Evolutionary conservation across 2,329 filamentous ascomycete genomes (phyloP).

Genomic region (Aspergillus unguis): DNA sequence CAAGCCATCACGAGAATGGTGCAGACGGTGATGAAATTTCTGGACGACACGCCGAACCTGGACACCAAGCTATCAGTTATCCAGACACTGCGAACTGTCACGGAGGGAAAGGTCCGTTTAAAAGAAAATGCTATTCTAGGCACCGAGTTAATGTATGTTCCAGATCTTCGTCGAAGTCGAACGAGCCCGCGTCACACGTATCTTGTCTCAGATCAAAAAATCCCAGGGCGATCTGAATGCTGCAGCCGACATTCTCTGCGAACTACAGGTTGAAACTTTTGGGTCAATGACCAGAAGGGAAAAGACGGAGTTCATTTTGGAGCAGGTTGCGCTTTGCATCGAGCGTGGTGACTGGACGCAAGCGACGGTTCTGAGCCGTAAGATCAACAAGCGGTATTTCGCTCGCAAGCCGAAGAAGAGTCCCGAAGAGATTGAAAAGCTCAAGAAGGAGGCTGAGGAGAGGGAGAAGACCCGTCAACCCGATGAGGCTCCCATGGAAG

Average conservation of each 20-base stretch:
- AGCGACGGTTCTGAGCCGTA: slow-evolving; percentile 86
- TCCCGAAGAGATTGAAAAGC: slow-evolving; percentile 82
- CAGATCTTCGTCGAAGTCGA: slow-evolving; percentile 98
- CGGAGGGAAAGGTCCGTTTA: slow-evolving; percentile 77
- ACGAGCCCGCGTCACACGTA: slow-evolving; percentile 88
- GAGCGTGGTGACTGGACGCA: slow-evolving; percentile 96
- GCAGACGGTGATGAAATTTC: slow-evolving; percentile 87
- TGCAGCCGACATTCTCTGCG: slow-evolving; percentile 89
- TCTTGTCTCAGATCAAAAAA: slow-evolving; percentile 97
- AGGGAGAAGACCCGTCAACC: slow-evolving; percentile 70
- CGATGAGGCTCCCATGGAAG: slow-evolving; percentile 71
- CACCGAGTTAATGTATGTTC: slow-evolving; percentile 11
- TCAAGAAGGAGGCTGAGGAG: slow-evolving; percentile 78
- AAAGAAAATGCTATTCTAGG: background rate
- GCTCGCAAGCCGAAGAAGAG: slow-evolving; percentile 87
- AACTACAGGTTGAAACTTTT: slow-evolving; percentile 98
- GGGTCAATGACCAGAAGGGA: slow-evolving; percentile 95
- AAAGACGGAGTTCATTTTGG: slow-evolving; percentile 97
- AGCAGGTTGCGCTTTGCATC: slow-evolving; percentile 92
- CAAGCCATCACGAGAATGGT: slow-evolving; percentile 99
- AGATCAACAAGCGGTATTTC: slow-evolving; percentile 95
- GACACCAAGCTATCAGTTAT: slow-evolving; percentile 92
- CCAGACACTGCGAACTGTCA: slow-evolving; percentile 91
- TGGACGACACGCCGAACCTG: slow-evolving; percentile 77
- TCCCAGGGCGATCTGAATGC: slow-evolving; percentile 86